Evolutionary conservation across 208 protist species (phyloP).

Genomic region (Strigomonas culicis): DNA sequence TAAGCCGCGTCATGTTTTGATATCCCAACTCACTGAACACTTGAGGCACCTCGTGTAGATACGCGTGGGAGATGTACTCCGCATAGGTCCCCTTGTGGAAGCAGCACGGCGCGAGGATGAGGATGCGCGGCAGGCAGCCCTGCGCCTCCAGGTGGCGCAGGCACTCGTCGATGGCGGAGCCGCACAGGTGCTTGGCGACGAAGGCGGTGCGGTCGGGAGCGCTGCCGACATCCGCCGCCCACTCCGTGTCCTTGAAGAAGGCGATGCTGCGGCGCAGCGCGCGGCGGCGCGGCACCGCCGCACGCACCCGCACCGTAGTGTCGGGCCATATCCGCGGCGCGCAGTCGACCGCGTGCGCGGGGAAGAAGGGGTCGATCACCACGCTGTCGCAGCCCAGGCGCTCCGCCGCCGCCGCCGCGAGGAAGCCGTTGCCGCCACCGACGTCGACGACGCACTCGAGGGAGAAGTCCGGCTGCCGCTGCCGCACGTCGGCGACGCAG

Average conservation of each 20-base stretch:
- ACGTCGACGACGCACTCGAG: slow-evolving; percentile 62
- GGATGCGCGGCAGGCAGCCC: slow-evolving; percentile 48
- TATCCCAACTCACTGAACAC: slow-evolving; percentile 31
- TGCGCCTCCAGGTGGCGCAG: slow-evolving; percentile 43
- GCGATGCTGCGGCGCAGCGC: slow-evolving; percentile 31
- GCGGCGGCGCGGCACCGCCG: slow-evolving; percentile 22
- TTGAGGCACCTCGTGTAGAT: slow-evolving; percentile 29
- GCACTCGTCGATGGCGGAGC: slow-evolving; percentile 69
- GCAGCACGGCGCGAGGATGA: slow-evolving; percentile 78
- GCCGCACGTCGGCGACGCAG: neutral
- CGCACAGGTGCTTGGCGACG: slow-evolving; percentile 84
- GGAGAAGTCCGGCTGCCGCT: neutral
- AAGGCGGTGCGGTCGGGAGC: slow-evolving; percentile 36
- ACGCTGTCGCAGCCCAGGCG: slow-evolving; percentile 51
- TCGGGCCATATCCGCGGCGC: slow-evolving; percentile 53
- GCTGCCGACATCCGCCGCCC: slow-evolving; percentile 30
- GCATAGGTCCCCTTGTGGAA: slow-evolving; percentile 53
- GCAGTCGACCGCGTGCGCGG: slow-evolving; percentile 69
- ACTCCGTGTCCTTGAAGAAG: slow-evolving; percentile 46
- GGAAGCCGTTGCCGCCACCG: slow-evolving; percentile 76
- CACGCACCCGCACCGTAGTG: slow-evolving; percentile 34
- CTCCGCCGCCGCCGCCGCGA: slow-evolving; percentile 64
- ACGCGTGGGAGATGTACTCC: slow-evolving; percentile 53
- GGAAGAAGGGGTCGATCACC: slow-evolving; percentile 72
- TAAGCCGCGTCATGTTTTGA: slow-evolving; percentile 41